Percentiles rank a stretch among this genome's conserved stretches.
Evolutionary conservation across 2,329 filamentous ascomycete species (phyloP).

Genomic region (Thelonectria blattea): DNA sequence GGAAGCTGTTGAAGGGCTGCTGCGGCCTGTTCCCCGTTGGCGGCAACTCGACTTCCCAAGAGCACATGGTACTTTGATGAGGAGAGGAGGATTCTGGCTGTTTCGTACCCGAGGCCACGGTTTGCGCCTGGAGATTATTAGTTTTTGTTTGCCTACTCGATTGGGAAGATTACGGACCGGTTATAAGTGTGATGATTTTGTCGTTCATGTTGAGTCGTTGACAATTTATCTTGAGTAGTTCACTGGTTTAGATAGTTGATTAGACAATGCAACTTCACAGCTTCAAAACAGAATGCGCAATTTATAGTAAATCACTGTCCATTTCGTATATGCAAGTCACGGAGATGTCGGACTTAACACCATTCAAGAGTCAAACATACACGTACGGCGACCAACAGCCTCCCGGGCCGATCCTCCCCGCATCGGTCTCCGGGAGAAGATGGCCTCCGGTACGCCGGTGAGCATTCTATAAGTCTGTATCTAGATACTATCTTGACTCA

Average conservation of each 20-base stretch:
- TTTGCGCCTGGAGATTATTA: slow-evolving; percentile 2
- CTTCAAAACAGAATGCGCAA: too few species aligned
- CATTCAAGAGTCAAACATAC: too few species aligned
- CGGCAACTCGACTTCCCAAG: slow-evolving; percentile 5
- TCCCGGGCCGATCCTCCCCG: too few species aligned
- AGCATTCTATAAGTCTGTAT: not conserved
- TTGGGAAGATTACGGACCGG: not conserved
- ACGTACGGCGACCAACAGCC: too few species aligned
- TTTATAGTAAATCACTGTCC: not conserved
- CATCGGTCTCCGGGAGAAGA: not conserved
- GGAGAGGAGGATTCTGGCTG: slow-evolving; percentile 8
- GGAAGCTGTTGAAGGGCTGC: not conserved
- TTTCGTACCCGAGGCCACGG: slow-evolving; percentile 8
- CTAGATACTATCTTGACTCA: slow-evolving; percentile 9
- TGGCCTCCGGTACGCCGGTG: not conserved
- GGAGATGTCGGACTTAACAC: too few species aligned
- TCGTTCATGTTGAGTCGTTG: not conserved
- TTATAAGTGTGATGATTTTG: not conserved
- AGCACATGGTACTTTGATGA: slow-evolving; percentile 3
- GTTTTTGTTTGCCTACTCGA: not conserved
- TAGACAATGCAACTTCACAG: too few species aligned
- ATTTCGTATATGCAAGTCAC: too few species aligned
- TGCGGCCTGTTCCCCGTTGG: slow-evolving; percentile 6
- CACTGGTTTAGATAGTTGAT: too few species aligned
- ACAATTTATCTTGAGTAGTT: too few species aligned